Percentiles rank a stretch among this genome's conserved stretches.
phyloP scores from a whole-genome alignment of 2,329 filamentous ascomycete species.

The Penicillium sp. region DNA sequence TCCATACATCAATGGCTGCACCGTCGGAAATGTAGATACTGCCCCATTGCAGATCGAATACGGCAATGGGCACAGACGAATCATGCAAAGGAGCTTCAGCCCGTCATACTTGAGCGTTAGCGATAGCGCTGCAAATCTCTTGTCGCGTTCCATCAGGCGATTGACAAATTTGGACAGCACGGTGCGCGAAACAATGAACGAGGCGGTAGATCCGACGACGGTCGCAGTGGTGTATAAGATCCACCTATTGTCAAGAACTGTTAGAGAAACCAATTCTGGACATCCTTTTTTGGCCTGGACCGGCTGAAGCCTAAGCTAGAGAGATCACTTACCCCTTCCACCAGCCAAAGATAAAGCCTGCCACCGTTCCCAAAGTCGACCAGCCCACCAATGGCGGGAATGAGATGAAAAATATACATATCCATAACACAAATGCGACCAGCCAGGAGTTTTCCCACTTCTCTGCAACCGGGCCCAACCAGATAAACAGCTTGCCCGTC shows the following conservation, averaged over 20 bases:
- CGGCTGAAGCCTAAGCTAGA: not conserved
- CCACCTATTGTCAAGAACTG: slow-evolving; percentile 62
- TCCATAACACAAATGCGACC: slow-evolving; percentile 76
- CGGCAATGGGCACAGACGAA: slow-evolving; percentile 87
- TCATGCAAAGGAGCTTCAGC: slow-evolving; percentile 83
- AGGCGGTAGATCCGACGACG: slow-evolving; percentile 72
- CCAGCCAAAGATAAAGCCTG: slow-evolving; percentile 72
- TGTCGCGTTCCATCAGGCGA: slow-evolving; percentile 76
- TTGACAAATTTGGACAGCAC: slow-evolving; percentile 78
- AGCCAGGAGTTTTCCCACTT: slow-evolving; percentile 72
- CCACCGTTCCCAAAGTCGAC: slow-evolving; percentile 70
- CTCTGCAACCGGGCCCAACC: slow-evolving; percentile 70
- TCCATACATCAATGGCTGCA: slow-evolving; percentile 73
- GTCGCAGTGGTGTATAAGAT: slow-evolving; percentile 78
- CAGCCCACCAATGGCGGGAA: slow-evolving; percentile 91
- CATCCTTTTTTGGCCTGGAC: not conserved
- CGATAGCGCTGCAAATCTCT: slow-evolving; percentile 82
- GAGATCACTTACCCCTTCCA: slow-evolving; percentile 62
- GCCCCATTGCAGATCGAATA: slow-evolving; percentile 95
- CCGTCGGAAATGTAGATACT: slow-evolving; percentile 87
- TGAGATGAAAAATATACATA: slow-evolving; percentile 71
- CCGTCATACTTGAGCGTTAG: slow-evolving; percentile 90
- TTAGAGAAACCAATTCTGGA: slow-evolving; percentile 2
- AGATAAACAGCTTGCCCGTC: slow-evolving; percentile 76
- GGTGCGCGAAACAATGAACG: slow-evolving; percentile 79